Evolutionary conservation across 495 filamentous ascomycete species (phyloP), one percentile per base, ranked within the genome.

Genomic region (Podospora bellae-mahoneyi): DNA sequence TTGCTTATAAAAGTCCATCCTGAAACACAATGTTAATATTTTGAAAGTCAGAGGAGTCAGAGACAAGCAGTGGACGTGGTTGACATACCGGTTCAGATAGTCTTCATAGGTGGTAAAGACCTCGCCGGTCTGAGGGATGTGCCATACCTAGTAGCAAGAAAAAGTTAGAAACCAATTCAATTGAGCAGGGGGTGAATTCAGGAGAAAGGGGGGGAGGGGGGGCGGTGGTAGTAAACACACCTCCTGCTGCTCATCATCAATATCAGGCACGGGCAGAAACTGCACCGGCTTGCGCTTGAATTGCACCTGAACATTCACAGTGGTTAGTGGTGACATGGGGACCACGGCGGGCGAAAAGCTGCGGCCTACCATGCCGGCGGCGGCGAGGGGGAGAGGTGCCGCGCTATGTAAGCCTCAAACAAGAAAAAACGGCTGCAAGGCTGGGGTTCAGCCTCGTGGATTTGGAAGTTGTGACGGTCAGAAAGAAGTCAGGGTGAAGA

Each of bases 261-360:
- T 88, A 64, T 86, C 81, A 0, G 92, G 91, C 66, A 82, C 83
- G 64, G 89, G 83, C 65, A 94, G 80, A 76, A 91, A 90, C 82
- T 93, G 90, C 72, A 99, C 93, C 65, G 93, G 93, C 79, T 98
- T 99, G 71, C 94, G 89, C 81, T 97, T 97, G 80, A 92, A 97
- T 66, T 96, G 86, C 67, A 98, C 95, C 95, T 98, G 70, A 39
- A 67, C 27, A 62, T 34, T 27, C n/a, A 18, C 18, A 19, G 53
- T 64, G 54, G 68, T 73, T 48, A 74, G 71, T 61, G 39, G 60
- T 26, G 44, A 44, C 56, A 62, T 13, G 6, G 28, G 58, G 48
- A 34, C 59, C 27, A 48, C 48, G 57, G 62, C 19, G 66, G 28
- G 59, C 28, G 19, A 54, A 30, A 57, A 59, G 55, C 59, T 39